These are phyloP conservation scores for Davidsoniella neocaledoniae DNA, from an alignment of 2,329 filamentous ascomycete genomes.

Conservation along the genomic window DNA sequence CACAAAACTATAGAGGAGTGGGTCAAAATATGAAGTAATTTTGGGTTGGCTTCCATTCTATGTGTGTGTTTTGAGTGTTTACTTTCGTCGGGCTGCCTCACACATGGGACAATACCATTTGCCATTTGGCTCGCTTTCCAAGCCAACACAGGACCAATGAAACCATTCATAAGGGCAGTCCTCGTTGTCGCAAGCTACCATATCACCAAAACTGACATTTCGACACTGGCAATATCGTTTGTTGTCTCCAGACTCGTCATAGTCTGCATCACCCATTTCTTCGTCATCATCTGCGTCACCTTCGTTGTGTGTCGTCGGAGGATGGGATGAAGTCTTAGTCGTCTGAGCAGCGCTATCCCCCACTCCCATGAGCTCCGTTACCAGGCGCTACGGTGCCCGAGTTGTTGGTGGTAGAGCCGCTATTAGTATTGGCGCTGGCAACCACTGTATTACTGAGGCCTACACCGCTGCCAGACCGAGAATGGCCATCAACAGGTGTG, in stretches of 20 bases:
- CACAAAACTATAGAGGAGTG: too few species aligned
- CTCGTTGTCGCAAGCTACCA: conserved; percentile 79
- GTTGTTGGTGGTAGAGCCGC: background rate
- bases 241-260: conserved; percentile 59
- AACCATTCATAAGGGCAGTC: conserved; percentile 76
- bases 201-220: conserved; percentile 69
- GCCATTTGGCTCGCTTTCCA: conserved; percentile 50
- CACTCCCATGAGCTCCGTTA: conserved; percentile 14
- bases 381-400: conserved; percentile 7
- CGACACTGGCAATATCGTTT: conserved; percentile 74
- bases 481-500: conserved; percentile 3
- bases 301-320: conserved; percentile 17
- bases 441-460: background rate
- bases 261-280: conserved; percentile 37
- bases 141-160: conserved; percentile 59
- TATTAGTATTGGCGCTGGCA: background rate
- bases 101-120: conserved; percentile 53
- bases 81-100: conserved; percentile 33
- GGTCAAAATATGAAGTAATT: too few species aligned
- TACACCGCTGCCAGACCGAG: background rate
- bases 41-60: background rate
- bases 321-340: background rate
- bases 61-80: background rate
- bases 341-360: background rate
- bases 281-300: conserved; percentile 37